Conservation (phyloP, 2,329 filamentous ascomycete species). For the Colletotrichum sp. region DNA sequence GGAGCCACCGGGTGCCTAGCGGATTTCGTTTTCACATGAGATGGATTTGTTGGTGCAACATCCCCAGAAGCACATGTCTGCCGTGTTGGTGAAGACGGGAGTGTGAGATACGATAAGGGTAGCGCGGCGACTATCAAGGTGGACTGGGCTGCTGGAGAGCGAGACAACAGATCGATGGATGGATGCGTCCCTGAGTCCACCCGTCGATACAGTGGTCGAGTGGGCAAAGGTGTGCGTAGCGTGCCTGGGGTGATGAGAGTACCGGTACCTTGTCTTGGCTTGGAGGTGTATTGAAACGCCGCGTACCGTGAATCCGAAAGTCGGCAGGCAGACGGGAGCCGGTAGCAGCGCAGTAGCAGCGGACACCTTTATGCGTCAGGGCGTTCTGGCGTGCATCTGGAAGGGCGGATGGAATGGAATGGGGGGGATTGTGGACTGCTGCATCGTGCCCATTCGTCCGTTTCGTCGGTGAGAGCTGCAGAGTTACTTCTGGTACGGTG, state of each 20-base stretch:
- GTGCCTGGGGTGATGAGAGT: background rate
- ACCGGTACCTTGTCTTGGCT: background rate
- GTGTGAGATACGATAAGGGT: background rate
- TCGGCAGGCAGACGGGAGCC: background rate
- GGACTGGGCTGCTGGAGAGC: background rate
- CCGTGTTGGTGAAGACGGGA: background rate
- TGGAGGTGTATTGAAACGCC: background rate
- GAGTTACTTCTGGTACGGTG: background rate
- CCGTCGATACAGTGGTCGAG: background rate
- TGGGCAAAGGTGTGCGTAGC: background rate
- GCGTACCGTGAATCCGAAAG: background rate
- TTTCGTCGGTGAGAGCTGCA: background rate
- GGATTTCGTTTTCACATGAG: slow-evolving; percentile 7
- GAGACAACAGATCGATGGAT: background rate
- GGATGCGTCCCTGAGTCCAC: background rate
- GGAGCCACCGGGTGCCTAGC: background rate
- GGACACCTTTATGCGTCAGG: slow-evolving; percentile 2
- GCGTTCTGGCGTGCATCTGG: slow-evolving; percentile 20
- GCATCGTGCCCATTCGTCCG: background rate
- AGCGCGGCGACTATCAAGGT: background rate
- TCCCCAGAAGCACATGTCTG: background rate
- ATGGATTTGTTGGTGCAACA: background rate
- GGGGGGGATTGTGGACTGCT: background rate
- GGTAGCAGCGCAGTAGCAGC: background rate
- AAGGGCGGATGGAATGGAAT: slow-evolving; percentile 18